Base-by-base conservation (phyloP, 1,139 yeast genomes). In the Diutina ranongensis region DNA sequence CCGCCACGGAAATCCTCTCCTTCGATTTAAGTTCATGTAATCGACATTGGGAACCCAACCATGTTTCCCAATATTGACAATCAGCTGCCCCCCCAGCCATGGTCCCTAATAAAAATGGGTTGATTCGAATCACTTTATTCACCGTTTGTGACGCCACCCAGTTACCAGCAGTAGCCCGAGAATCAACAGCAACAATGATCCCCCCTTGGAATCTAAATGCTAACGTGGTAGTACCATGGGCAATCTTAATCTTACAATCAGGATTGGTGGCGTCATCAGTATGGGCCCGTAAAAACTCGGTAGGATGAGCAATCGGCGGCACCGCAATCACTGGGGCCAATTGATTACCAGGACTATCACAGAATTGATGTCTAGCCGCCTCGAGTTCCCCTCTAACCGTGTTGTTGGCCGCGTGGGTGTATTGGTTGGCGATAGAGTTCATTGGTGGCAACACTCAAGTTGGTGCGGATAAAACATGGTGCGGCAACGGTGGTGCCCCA, bases 31-130 rank as follows among this genome's bases (percentile, higher is more conserved):
- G 74, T 64, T 92, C 98, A 63, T 89, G 95, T 56, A 92, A 70
- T 59, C 99, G 76, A 69, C 98, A 92, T 66, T 92, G 97, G 19
- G 95, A 73, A 53, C 98, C 98, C 52, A 92, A 74, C 97, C 97
- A 92, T 27, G 97, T 87, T 68, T 92, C 97, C 99, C 99, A 92
- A 65, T 74, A 94, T 65, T 94, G 98, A 73, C 99, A 92, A 67
- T 92, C 99, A 25, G 98, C 98, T 46, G 99, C 99, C 71, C 97
- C 97, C 67, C 99, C 99, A 34, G 99, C 99, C 97, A 92, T 82
- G 31, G 99, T 92, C 53, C 99, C 99, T 57, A 92, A 74, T 54
- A 92, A 68, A 60, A 85, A 84, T 46, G 97, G 97, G 64, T 94
- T 94, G 67, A 92, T 92, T 63, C 92, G 92, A 60, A 92, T 89